Percentiles rank a stretch among this genome's conserved stretches.
These are phyloP conservation scores for Colletotrichum aenigma DNA, from an alignment of 2,329 filamentous ascomycete genomes.

Conservation along the genomic window DNA sequence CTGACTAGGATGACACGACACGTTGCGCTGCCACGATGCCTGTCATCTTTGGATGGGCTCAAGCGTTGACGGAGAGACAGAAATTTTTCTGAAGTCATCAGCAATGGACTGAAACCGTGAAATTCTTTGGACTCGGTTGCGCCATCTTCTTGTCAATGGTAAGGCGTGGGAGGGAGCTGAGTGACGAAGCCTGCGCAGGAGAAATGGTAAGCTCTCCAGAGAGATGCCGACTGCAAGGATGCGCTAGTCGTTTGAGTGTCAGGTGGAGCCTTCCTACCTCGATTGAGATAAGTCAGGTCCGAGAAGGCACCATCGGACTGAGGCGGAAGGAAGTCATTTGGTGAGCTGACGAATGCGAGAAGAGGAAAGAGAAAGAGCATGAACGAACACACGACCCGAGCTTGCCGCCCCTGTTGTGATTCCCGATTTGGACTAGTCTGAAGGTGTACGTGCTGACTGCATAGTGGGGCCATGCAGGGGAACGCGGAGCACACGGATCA, in stretches of 20 bases:
- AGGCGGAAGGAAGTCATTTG: background rate
- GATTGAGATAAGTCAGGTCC: background rate
- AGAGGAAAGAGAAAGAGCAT: background rate
- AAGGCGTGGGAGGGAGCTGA: background rate
- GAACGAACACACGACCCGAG: background rate
- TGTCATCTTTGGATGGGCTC: background rate
- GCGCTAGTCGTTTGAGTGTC: background rate
- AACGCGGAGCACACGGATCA: background rate
- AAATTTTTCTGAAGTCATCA: background rate
- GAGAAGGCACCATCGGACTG: background rate
- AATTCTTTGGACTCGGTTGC: background rate
- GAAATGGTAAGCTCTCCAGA: background rate
- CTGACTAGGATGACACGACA: background rate
- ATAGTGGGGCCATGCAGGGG: background rate
- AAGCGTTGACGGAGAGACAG: background rate
- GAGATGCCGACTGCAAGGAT: background rate
- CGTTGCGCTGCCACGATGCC: background rate
- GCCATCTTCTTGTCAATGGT: background rate
- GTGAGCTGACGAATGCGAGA: background rate
- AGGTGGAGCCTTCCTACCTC: background rate
- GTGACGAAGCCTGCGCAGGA: background rate
- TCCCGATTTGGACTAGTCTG: background rate
- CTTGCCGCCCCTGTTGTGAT: background rate
- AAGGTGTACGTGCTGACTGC: background rate
- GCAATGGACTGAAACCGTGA: background rate